Conservation (phyloP, 208 protist genomes). For the Leishmania lainsoni region DNA sequence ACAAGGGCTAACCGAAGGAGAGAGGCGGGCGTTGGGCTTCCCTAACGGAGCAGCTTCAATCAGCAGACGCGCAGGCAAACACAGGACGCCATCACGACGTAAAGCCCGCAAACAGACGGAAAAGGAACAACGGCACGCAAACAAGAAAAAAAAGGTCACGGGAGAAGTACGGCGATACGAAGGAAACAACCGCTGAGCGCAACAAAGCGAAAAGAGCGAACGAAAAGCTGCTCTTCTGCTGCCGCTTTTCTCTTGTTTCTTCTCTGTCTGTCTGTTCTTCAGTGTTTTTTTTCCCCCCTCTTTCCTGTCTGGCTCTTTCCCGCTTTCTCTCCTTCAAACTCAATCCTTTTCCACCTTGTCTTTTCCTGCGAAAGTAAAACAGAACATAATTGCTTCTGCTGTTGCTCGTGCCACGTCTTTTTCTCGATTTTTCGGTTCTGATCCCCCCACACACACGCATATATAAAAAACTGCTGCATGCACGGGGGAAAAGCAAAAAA, state of each 20-base stretch:
- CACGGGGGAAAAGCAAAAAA: background rate
- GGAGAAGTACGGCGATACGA: slow-evolving; percentile 16
- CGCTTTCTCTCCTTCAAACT: background rate
- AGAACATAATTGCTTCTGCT: background rate
- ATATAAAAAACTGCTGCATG: background rate
- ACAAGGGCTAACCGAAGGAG: too few species aligned
- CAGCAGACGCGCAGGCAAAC: too few species aligned
- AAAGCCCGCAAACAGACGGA: slow-evolving; percentile 3
- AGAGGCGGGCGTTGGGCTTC: too few species aligned
- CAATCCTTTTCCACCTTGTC: background rate
- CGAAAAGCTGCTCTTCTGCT: too few species aligned
- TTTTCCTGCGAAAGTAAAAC: background rate
- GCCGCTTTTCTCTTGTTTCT: background rate
- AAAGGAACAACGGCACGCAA: background rate
- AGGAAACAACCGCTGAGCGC: slow-evolving; percentile 5
- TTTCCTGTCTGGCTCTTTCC: background rate
- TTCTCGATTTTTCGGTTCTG: background rate
- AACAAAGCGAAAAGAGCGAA: too few species aligned
- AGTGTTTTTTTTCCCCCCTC: slow-evolving; percentile 11
- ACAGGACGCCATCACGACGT: too few species aligned
- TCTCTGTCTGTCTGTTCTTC: slow-evolving; percentile 5
- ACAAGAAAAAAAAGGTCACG: slow-evolving; percentile 1
- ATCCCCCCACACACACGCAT: background rate
- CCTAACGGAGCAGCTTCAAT: too few species aligned
- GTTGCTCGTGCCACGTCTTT: background rate